A percentile compares a stretch with the other conserved stretches of the same genome.
Evolutionary conservation across 371 early-diverging fungal species (phyloP).

Genomic region (Umbelopsis sp.): DNA sequence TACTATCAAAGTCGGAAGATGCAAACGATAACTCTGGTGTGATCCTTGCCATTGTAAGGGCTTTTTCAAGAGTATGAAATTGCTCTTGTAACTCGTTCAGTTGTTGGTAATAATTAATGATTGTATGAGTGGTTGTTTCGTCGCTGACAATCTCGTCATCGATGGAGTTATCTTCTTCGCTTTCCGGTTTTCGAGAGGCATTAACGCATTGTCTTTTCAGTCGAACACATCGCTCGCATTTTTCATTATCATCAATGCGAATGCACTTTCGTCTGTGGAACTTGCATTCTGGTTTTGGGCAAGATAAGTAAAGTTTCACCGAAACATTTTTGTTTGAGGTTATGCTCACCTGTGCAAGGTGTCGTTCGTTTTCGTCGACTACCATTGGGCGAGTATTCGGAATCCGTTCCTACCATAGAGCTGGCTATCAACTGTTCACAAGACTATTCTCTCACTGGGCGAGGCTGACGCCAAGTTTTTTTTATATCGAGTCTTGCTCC

Average conservation of each 20-base stretch:
- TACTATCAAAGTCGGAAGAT: not conserved
- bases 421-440: too few relatives aligned
- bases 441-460: too few relatives aligned
- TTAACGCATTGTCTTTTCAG: conserved; percentile 1
- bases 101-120: conserved; percentile 6
- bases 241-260: not conserved
- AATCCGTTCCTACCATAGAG: too few relatives aligned
- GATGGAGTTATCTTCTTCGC: not conserved
- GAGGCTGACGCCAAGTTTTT: too few relatives aligned
- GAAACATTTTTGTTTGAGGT: not conserved
- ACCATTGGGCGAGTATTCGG: too few relatives aligned
- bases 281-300: not conserved
- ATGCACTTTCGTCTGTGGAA: conserved; percentile 14
- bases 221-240: conserved; percentile 4
- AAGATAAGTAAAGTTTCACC: not conserved
- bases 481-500: too few relatives aligned
- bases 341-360: not conserved
- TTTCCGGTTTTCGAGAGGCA: not conserved
- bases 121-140: not conserved
- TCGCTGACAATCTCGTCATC: not conserved
- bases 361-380: too few relatives aligned
- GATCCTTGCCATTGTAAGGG: not conserved
- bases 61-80: not conserved
- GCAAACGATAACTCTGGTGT: not conserved
- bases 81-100: not conserved